These are phyloP conservation scores for Penicillium sp. DNA, from an alignment of 2,329 filamentous ascomycete species.

Conservation along the genomic window DNA sequence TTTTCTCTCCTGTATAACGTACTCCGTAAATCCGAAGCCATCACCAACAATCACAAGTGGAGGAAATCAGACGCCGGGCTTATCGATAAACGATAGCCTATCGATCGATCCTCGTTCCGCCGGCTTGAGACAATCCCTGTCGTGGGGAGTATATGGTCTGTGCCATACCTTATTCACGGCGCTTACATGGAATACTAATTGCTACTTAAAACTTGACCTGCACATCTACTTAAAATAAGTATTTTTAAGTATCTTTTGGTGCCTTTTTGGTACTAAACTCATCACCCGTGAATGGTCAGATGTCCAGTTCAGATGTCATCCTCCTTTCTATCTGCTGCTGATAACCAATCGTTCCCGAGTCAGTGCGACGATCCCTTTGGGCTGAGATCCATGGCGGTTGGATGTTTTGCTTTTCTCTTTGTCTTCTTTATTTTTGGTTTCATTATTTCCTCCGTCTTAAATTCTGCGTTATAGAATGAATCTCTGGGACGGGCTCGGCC, in stretches of 20 bases:
- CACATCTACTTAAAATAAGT: not conserved
- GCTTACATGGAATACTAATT: conserved; percentile 2
- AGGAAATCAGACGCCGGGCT: conserved; percentile 7
- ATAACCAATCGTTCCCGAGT: conserved; percentile 11
- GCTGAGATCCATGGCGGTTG: not conserved
- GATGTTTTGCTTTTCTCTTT: not conserved
- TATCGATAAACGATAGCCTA: conserved; percentile 20
- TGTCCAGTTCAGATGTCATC: conserved; percentile 5
- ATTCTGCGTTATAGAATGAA: conserved; percentile 1
- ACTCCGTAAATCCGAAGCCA: not conserved
- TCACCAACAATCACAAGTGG: not conserved
- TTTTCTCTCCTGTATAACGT: not conserved
- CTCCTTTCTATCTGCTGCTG: conserved; percentile 1
- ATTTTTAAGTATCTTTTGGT: not conserved
- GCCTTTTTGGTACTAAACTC: not conserved
- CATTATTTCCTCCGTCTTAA: not conserved
- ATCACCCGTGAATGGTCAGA: conserved; percentile 5
- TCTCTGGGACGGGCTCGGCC: conserved; percentile 21
- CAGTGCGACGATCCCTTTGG: conserved; percentile 9
- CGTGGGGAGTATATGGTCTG: conserved; percentile 7
- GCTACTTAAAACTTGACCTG: not conserved
- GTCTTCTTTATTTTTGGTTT: not conserved
- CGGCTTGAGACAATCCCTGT: conserved; percentile 9
- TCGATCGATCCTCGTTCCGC: conserved; percentile 9
- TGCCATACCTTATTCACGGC: conserved; percentile 8